Base-by-base conservation (phyloP, 2,329 filamentous ascomycete genomes). In the Clarireedia paspali region DNA sequence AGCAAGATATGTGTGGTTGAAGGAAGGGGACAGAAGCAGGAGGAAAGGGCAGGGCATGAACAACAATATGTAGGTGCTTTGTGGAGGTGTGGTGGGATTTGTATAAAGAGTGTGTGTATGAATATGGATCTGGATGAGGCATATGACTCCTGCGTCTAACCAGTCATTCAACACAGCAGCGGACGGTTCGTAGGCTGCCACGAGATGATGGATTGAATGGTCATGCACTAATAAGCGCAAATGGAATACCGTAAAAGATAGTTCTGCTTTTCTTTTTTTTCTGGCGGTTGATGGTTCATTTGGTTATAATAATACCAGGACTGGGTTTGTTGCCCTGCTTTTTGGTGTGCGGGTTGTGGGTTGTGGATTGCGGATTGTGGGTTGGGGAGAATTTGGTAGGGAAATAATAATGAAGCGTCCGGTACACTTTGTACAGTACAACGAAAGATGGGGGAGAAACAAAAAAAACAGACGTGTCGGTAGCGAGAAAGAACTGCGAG, bases 171-270 rank as follows among this genome's bases (percentile, higher is more conserved):
- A 39, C 26, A 53, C 20, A 39, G 30, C 30, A 27, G 42, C 42
- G 51, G 51, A 53, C 51, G 44, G 51, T 53, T 53, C 51, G 51
- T 53, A 53, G 51, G 51, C 51, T 53, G 51, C 51, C 51, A 53
- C 51, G 51, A 53, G 51, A 47, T 53, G 51, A 53, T 38, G 42
- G 47, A 53, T 53, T 53, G 42, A 53, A 44, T 53, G 51, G 51
- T 53, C 51, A 53, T 53, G 51, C 44, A 53, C 51, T 53, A 48
- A 48, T 53, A 53, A 40, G 51, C 51, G 51, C 51, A 53, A 53
- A 47, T 53, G 44, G 51, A 53, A 53, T 44, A 52, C 24, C 20
- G 30, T 34, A 34, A 34, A 34, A 34, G 30, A 34, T 34, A 34
- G 30, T 34, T 34, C 12, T 34, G 10, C 4, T 34, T 34, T 34